phyloP scores from a whole-genome alignment of 2,329 filamentous ascomycete species.

The Colletotrichum aenigma region DNA sequence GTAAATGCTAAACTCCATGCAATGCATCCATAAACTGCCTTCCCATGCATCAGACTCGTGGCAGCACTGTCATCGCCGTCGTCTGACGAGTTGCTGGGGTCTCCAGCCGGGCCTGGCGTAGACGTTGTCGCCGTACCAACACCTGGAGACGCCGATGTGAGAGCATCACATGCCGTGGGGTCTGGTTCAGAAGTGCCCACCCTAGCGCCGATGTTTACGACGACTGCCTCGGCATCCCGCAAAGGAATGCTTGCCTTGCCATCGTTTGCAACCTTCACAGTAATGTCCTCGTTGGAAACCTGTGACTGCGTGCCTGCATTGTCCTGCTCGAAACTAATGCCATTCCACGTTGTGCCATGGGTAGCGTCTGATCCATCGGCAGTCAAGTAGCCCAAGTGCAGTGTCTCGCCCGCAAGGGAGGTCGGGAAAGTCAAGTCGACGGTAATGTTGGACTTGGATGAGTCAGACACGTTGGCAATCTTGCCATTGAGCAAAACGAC shows the following conservation, averaged over 20 bases:
- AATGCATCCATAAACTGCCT: constrained; percentile 6
- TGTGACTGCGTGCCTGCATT: neutral
- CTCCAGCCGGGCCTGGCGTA: constrained; percentile 2
- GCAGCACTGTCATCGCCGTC: neutral
- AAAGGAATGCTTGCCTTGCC: constrained; percentile 11
- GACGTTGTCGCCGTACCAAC: constrained; percentile 3
- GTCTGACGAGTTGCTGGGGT: constrained; percentile 2
- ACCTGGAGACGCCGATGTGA: neutral
- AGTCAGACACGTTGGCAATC: constrained; percentile 9
- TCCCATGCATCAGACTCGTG: neutral
- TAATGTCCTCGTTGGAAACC: neutral
- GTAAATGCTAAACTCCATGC: constrained; percentile 14
- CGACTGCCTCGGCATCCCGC: constrained; percentile 8
- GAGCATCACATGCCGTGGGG: neutral
- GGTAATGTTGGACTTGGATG: constrained; percentile 1
- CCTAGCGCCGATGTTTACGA: constrained; percentile 2
- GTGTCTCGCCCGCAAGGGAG: constrained; percentile 1
- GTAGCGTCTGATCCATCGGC: constrained; percentile 16
- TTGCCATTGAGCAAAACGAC: constrained; percentile 17
- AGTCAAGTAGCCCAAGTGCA: constrained; percentile 12
- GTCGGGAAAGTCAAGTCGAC: neutral
- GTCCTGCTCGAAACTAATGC: constrained; percentile 14
- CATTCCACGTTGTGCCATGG: constrained; percentile 12
- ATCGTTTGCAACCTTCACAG: neutral
- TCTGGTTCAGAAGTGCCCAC: constrained; percentile 8